Base-by-base conservation (phyloP, 441 rosid species). In the Jatropha podagrica region DNA sequence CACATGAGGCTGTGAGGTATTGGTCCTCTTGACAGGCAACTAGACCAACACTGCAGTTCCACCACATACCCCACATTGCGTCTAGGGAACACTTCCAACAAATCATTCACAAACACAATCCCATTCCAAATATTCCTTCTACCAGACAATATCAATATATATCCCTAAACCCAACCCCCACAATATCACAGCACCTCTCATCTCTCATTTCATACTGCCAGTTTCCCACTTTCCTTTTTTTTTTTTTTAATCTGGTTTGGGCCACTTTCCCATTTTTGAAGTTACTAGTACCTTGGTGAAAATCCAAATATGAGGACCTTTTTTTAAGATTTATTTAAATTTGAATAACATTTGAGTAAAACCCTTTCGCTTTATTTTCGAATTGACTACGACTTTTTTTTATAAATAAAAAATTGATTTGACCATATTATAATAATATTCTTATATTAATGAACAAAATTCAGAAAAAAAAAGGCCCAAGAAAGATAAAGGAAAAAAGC, bases 91-190 rank as follows among this genome's bases (percentile, higher is more conserved):
- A 74, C 74, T 59, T 54, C 79, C 77, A 37, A 62, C 76, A 65
- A 41, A 59, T 68, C 73, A 68, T 62, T 74, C 44, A 59, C 27
- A 18, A 27, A 48, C 74, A 70, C 60, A 56, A 69, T 75, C 74
- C 52, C 48, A 32, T 79, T 55, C 69, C 77, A 67, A 72, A 79
- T 82, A 84, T 79, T 82, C 87, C 60, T 73, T 69, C 63, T 63
- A 38, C 8, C 76, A 78, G 81, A 79, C 83, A 75, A 59, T 71
- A 78, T 74, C 60, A 80, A 1, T 74, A 42, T 84, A 72, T 63
- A 37, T 63, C 69, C 17, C 62, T 8, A 32, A 32, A 32, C 32
- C 46, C 26, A 38, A 46, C 0, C 42, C 65, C 18, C 18, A 58
- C 74, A 40, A 8, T 63, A 2, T 40, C 59, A 48, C 68, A 42